Conservation (phyloP, 2,329 filamentous ascomycete genomes). For the Aspergillus aculeatus region DNA sequence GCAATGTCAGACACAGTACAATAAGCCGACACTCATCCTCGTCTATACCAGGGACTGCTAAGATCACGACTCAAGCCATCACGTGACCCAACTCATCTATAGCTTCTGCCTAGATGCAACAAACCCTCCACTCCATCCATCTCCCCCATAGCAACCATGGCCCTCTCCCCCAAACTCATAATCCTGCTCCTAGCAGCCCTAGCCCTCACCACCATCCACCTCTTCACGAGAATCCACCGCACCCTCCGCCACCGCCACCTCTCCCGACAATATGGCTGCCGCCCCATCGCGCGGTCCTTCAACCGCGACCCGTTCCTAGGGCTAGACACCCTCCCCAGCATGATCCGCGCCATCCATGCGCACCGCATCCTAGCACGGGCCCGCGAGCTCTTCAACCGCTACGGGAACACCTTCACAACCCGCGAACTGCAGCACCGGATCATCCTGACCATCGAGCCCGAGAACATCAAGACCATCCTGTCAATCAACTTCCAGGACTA, state of each 20-base stretch:
- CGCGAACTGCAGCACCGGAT: slow-evolving; percentile 12
- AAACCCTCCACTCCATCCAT: too few species aligned
- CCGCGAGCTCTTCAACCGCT: not conserved
- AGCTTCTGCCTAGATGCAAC: too few species aligned
- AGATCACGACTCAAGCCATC: too few species aligned
- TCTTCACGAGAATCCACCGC: slow-evolving; percentile 2
- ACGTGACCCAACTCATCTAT: too few species aligned
- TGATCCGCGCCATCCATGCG: not conserved
- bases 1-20: too few species aligned
- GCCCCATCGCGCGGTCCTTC: slow-evolving; percentile 13
- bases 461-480: slow-evolving; percentile 57
- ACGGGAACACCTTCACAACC: slow-evolving; percentile 14
- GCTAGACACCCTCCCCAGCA: slow-evolving; percentile 9
- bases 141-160: too few species aligned
- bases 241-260: slow-evolving; percentile 19
- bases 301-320: slow-evolving; percentile 20
- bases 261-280: slow-evolving; percentile 15
- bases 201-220: not conserved
- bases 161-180: not conserved
- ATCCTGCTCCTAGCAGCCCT: not conserved
- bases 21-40: too few species aligned
- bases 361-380: slow-evolving; percentile 2
- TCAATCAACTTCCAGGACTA: slow-evolving; percentile 55
- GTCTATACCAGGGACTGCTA: too few species aligned
- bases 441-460: slow-evolving; percentile 43